Base-by-base conservation (phyloP, 495 filamentous ascomycete genomes). In the Talaromyces wortmannii region DNA sequence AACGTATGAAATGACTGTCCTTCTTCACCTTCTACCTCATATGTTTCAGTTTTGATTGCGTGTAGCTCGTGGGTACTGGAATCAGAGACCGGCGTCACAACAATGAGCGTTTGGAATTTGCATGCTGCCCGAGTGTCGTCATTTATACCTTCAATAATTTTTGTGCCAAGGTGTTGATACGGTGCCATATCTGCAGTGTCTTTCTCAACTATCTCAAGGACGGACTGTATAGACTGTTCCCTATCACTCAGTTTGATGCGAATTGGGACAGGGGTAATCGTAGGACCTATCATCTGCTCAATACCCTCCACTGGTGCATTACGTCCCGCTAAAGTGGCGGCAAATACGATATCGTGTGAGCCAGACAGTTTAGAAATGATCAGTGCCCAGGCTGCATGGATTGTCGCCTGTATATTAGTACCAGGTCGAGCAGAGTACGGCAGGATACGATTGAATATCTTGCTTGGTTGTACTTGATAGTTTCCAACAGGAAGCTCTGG, bases 81-180 rank as follows among this genome's bases (percentile, higher is more conserved):
- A 3, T 52, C 50, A 42, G 18, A n/a, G 2, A 13, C 23, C 3
- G 71, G 65, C 42, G 79, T 73, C 12, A 84, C 66, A 7, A 74
- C 67, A 7, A 82, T 62, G 32, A 83, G 55, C 54, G 67, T 78
- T 45, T 78, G 71, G 55, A 85, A 75, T 45, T 82, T 73, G 53
- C 77, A 81, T 5, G 81, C 83, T 36, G 70, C 59, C 45, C 68
- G 64, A 0, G 80, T 70, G 45, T 83, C 81, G 0, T 67, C 45
- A 45, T 72, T 77, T 12, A 82, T 60, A 5, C 62, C 59, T 43
- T 71, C 65, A 50, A 88, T 87, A 45, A 81, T 70, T 60, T 76
- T 71, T 3, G 79, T 54, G 8, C 77, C 77, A 29, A 63, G 50
- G 18, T 79, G 76, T 52, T 80, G 68, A 52, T 67, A 70, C 6